Base-by-base conservation (phyloP, 768 basidiomycete genomes). In the Boletus rufocinnamomeus region DNA sequence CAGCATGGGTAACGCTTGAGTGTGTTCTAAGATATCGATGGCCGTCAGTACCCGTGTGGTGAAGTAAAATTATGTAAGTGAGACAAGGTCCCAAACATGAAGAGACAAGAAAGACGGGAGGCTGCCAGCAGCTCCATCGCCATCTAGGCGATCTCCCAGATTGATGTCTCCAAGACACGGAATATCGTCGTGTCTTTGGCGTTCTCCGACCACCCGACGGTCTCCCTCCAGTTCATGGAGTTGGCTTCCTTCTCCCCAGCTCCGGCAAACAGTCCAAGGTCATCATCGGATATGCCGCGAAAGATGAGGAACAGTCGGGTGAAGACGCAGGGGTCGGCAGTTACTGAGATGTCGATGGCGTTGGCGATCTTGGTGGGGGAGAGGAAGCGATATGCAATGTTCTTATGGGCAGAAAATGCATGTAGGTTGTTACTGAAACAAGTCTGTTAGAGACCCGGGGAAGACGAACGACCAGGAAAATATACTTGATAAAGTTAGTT, bases 381-480 rank as follows among this genome's bases (percentile, higher is more conserved):
- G 60, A 94, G 81, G 73, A 94, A 93, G n/a, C 92, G 86, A 69
- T 93, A 94, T 21, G 91, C 92, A 60, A 94, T 91, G 72, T 94
- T 93, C 69, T 87, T 89, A 75, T 94, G 90, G 17, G 78, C 77
- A 11, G 86, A 76, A 72, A 93, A 93, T 14, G 85, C 75, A 28
- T 86, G 78, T 62, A 93, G 78, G 72, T 93, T 91, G 72, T 89
- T 86, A 71, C 90, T 93, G 62, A 32, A 50, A 45, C 35, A 14
- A 14, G 37, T 40, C 28, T 40, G 57, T 52, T 52, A 35, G 63
- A 23, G 47, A 59, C 40, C 14, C 23, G 30, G 28, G 41, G 46
- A 41, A 34, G 23, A 52, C n/a, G n/a, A 10, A 52, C 40, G 51
- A 17, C 35, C 41, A 28, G 53, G n/a, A 35, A 60, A 37, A 76